Evolutionary conservation across 768 basidiomycete species (phyloP), one percentile per base, ranked within the genome.

Genomic region (Termitomyces sp.): DNA sequence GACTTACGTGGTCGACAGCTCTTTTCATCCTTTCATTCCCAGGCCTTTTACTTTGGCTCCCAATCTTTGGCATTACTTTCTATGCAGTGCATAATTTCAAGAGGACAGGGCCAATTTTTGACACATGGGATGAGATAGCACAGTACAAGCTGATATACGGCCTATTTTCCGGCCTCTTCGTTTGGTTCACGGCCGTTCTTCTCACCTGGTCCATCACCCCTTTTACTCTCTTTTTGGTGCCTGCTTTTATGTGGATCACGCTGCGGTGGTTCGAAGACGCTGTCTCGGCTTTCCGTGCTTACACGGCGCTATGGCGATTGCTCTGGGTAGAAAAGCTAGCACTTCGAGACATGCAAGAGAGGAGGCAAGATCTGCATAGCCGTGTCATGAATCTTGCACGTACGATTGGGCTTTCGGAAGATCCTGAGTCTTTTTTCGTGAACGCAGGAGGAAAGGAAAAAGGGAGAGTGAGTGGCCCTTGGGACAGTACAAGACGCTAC

Each of bases 101-200:
- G 72, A 87, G 85, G 73, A 87, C 82, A 0, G 92, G 92, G 0
- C 91, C 91, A 0, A 80, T 89, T 40, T 89, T 88, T 76, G 89
- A 94, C 67, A 93, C 90, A 0, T 93, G 85, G 81, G 93, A 94
- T 66, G 92, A 94, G 69, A 91, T 94, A 62, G 90, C 92, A 12
- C 90, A 94, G 68, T 90, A 91, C 72, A 94, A 93, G 70, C 85
- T 94, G 55, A 83, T 88, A 23, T 92, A 91, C 65, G 93, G 93
- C 10, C 79, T 95, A 36, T 66, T 86, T 9, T 87, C 91, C 0
- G 91, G 91, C 1, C 60, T 89, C 4, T 74, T 79, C 55, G 89
- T 93, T 33, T 93, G 90, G 84, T 55, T 78, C 36, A 60, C 70
- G 18, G 72, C 81, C 13, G 73, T 85, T 32, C 38, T 85, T 38